Base-by-base conservation (phyloP, 345 rosid genomes). In the Sonneratia caseolaris region DNA sequence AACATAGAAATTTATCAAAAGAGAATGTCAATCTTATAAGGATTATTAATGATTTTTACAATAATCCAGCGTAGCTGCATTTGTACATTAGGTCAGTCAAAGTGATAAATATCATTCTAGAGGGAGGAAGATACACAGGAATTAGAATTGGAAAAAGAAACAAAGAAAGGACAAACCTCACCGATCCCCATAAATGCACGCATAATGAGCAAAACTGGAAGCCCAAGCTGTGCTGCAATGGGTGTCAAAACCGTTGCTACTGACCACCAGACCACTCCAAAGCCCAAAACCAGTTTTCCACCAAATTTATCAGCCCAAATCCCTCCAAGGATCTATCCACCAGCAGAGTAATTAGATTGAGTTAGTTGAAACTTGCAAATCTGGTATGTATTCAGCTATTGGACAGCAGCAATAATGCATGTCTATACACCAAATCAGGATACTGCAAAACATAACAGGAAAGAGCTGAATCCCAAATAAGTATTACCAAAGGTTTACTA, bases 251-350 rank as follows among this genome's bases (percentile, higher is more conserved):
- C 22, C 3, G 98, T 94, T 70, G 98, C 97, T 37, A 87, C 1
- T 24, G 98, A 91, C 97, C 97, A 94, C 97, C 98, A 94, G 71
- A 94, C 81, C 64, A 91, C 98, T 79, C 98, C 98, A 84, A 88
- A 90, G 68, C 97, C 97, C 73, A 94, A 77, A 55, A 94, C 98
- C 68, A 78, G 76, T 86, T 94, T 94, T 62, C 98, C 98, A 18
- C 98, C 97, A 79, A 88, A 49, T 82, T 90, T 91, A 82, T 94
- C 98, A 71, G 98, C 98, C 98, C 96, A 91, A 67, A 94, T 94
- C 71, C 98, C 98, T 81, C 98, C 98, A 72, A 87, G 71, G 82
- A 91, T 90, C 98, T 94, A 73, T 40, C 13, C 70, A 68, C 27
- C 24, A n/a, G 48, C 51, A 38, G 48, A 7, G 35, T 16, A 66